phyloP scores from a whole-genome alignment of 305 asterid genomes.

The Ilex paraguariensis region DNA sequence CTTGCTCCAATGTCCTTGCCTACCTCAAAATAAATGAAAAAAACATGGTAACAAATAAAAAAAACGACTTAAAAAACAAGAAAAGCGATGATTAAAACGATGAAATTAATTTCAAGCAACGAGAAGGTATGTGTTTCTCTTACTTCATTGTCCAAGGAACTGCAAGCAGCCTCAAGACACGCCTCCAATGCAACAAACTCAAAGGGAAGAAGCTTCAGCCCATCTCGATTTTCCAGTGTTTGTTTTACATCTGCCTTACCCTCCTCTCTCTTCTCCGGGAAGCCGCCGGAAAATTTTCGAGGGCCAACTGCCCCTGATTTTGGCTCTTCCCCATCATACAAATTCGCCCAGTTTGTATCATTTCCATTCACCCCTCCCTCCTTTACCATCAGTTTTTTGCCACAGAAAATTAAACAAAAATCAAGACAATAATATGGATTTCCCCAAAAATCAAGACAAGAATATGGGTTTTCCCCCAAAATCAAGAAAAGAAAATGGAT shows the following conservation, averaged over 20 bases:
- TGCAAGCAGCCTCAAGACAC: constrained; percentile 96
- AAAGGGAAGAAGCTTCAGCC: constrained; percentile 88
- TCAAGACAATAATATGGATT: background rate
- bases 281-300: constrained; percentile 36
- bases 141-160: constrained; percentile 90
- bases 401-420: constrained; percentile 8
- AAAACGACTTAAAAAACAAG: background rate
- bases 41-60: no score
- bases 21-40: constrained; percentile 29
- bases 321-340: constrained; percentile 72
- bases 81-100: constrained; percentile 1
- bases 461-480: no score
- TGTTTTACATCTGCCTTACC: constrained; percentile 50
- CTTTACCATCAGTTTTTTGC: constrained; percentile 32
- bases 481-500: no score
- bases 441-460: no score
- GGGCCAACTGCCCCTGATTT: constrained; percentile 49
- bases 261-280: constrained; percentile 48
- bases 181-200: constrained; percentile 98
- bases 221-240: constrained; percentile 60
- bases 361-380: constrained; percentile 69
- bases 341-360: constrained; percentile 70
- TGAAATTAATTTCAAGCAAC: constrained; percentile 6
- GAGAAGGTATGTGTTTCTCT: constrained; percentile 4
- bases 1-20: constrained; percentile 96